These are phyloP conservation scores for Senna tora DNA, from an alignment of 306 rosid species.

Conservation along the genomic window DNA sequence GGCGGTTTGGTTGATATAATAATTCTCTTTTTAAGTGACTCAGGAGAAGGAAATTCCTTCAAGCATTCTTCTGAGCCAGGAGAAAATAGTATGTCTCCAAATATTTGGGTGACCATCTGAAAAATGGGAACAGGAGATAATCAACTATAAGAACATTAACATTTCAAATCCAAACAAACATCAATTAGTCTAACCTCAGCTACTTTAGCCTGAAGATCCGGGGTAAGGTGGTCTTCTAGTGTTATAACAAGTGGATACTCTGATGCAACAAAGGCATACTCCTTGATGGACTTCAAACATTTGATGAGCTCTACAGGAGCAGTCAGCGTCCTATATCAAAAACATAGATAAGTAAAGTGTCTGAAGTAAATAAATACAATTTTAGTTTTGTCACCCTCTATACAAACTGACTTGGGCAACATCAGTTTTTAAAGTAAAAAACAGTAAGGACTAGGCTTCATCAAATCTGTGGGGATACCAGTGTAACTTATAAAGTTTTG, in stretches of 20 bases:
- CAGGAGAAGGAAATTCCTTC: constrained; percentile 94
- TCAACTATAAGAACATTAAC: constrained; percentile 32
- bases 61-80: constrained; percentile 79
- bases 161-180: constrained; percentile 25
- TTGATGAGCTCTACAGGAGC: constrained; percentile 88
- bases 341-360: constrained; percentile 20
- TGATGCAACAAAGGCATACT: constrained; percentile 76
- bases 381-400: constrained; percentile 2
- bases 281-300: constrained; percentile 84
- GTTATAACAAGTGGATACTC: constrained; percentile 95
- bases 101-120: constrained; percentile 77
- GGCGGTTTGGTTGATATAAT: constrained; percentile 99
- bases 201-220: constrained; percentile 93
- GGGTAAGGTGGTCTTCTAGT: constrained; percentile 93
- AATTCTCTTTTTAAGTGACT: constrained; percentile 72
- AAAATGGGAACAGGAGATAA: constrained; percentile 38
- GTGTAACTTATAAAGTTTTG: neutral
- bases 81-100: constrained; percentile 74
- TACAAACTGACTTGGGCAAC: constrained; percentile 16
- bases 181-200: constrained; percentile 64
- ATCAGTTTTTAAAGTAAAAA: constrained; percentile 11
- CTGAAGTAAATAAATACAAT: constrained; percentile 9
- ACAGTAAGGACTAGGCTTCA: constrained; percentile 21
- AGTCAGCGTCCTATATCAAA: constrained; percentile 76
- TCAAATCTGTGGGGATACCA: constrained; percentile 18